Percentiles rank a stretch among this genome's conserved stretches.
Conservation (phyloP, 371 early-diverging fungal genomes). For the Mucor circinelloides region DNA sequence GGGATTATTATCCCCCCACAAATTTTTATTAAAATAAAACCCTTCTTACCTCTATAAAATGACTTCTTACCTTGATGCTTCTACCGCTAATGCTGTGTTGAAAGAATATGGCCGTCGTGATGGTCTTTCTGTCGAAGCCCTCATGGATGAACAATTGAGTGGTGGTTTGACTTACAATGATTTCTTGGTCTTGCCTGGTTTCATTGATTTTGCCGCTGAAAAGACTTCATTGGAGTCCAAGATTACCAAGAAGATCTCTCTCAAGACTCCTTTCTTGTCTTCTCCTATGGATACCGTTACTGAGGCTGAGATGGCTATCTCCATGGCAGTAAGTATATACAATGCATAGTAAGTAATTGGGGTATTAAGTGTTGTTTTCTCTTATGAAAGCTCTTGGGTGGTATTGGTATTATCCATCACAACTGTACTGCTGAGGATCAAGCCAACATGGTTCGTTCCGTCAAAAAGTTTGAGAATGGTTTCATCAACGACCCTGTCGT, state of each 20-base stretch:
- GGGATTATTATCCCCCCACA: conserved; percentile 27
- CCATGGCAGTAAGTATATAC: conserved; percentile 83
- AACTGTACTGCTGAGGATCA: conserved; percentile 96
- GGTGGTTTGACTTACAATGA: conserved; percentile 98
- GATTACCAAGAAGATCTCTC: conserved; percentile 83
- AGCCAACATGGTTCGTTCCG: conserved; percentile 95
- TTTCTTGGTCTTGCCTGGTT: conserved; percentile 95
- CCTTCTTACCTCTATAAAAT: conserved; percentile 7
- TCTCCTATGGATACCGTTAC: conserved; percentile 99
- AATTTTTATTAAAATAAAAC: conserved; percentile 23
- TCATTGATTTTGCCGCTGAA: conserved; percentile 90
- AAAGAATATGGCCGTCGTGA: conserved; percentile 57
- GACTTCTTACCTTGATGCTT: conserved; percentile 24
- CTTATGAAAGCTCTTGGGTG: conserved; percentile 78
- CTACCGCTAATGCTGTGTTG: conserved; percentile 24
- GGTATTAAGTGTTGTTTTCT: not conserved
- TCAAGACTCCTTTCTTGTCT: conserved; percentile 92
- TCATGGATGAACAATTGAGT: conserved; percentile 69
- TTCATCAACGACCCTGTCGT: conserved; percentile 95
- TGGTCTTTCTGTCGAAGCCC: conserved; percentile 75
- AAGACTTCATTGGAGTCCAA: conserved; percentile 75
- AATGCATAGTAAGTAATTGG: not conserved
- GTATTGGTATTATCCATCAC: conserved; percentile 97
- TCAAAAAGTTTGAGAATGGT: conserved; percentile 98
- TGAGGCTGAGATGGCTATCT: conserved; percentile 95